These are phyloP conservation scores for Copromyces sp. DNA, from an alignment of 495 filamentous ascomycete species.

Conservation along the genomic window DNA sequence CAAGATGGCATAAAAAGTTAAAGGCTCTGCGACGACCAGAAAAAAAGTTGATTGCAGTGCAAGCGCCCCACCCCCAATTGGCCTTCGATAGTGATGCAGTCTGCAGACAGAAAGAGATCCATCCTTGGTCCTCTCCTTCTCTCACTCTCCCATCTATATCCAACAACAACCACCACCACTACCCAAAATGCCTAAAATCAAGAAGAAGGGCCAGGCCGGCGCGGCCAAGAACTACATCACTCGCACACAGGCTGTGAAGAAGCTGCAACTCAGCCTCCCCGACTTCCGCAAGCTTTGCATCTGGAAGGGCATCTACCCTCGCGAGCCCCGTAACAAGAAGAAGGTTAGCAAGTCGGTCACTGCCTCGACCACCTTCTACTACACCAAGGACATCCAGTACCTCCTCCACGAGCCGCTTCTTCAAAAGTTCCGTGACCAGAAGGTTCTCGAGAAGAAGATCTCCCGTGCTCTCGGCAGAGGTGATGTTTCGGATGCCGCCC, in stretches of 20 bases:
- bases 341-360: constrained; percentile 89
- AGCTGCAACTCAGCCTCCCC: constrained; percentile 91
- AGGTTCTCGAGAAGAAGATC: constrained; percentile 93
- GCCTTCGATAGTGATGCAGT: neutral
- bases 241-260: constrained; percentile 88
- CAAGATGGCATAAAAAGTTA: constrained; percentile 19
- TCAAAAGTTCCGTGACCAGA: constrained; percentile 92
- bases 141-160: neutral
- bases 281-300: constrained; percentile 98
- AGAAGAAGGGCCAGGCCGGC: constrained; percentile 92
- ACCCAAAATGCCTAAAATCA: constrained; percentile 68
- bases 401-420: constrained; percentile 95
- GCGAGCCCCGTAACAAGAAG: constrained; percentile 92
- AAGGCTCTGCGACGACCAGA: neutral
- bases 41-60: neutral
- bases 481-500: constrained; percentile 73
- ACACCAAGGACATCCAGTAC: constrained; percentile 97
- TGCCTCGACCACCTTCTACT: constrained; percentile 92
- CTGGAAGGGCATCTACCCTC: constrained; percentile 97
- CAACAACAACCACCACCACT: constrained; percentile 1
- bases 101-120: neutral
- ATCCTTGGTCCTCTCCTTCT: constrained; percentile 8
- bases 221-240: constrained; percentile 98
- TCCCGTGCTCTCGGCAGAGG: constrained; percentile 79
- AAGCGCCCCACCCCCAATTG: neutral